phyloP scores from a whole-genome alignment of 495 filamentous ascomycete genomes.

The Platismatia glauca region DNA sequence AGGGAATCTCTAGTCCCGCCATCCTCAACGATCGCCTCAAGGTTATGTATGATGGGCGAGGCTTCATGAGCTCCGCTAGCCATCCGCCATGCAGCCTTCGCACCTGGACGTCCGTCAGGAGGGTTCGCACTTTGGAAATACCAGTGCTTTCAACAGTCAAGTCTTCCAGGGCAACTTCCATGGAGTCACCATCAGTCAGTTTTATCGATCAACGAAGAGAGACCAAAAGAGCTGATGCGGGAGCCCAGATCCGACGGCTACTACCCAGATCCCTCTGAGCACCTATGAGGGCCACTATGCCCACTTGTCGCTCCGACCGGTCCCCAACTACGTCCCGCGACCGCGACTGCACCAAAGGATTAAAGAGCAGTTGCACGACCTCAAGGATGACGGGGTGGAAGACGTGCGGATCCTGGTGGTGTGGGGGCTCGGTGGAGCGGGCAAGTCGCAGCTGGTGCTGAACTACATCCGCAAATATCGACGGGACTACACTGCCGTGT shows the following conservation, averaged over 20 bases:
- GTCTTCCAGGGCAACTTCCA: constrained; percentile 6
- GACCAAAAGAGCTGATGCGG: background rate
- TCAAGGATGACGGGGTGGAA: background rate
- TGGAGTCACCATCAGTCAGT: background rate
- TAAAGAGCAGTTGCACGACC: constrained; percentile 7
- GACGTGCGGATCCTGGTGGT: background rate
- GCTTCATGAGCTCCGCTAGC: too few species aligned
- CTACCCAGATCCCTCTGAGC: background rate
- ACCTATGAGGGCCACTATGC: background rate
- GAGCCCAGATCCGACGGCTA: background rate
- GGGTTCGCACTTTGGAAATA: background rate
- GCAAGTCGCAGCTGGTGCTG: constrained; percentile 23
- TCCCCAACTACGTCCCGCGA: constrained; percentile 5
- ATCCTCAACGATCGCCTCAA: background rate
- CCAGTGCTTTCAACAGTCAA: constrained; percentile 1
- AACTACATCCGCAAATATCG: constrained; percentile 20
- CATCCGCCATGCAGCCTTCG: constrained; percentile 4
- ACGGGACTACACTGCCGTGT: constrained; percentile 16
- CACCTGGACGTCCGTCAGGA: background rate
- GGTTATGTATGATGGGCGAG: background rate
- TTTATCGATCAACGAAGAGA: background rate
- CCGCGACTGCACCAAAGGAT: constrained; percentile 5
- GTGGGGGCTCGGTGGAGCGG: constrained; percentile 18
- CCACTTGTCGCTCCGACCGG: constrained; percentile 1
- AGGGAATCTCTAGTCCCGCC: too few species aligned